Conservation (phyloP, 331 rosid species). For the Acacia concinna region DNA sequence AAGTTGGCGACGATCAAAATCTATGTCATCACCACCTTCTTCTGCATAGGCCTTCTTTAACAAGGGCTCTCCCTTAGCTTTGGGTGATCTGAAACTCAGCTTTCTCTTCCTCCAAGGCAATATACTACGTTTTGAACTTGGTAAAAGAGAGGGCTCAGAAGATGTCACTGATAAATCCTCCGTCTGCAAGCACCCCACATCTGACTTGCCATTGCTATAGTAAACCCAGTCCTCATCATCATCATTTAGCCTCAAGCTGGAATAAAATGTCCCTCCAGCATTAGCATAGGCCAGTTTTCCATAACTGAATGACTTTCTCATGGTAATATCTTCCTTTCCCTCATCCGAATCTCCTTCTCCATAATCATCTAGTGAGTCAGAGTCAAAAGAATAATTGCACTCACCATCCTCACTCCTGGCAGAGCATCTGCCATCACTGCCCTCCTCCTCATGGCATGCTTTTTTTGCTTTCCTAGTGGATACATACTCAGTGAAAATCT, state of each 20-base stretch:
- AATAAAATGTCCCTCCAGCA: constrained; percentile 79
- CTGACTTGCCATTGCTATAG: constrained; percentile 81
- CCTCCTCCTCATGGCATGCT: constrained; percentile 76
- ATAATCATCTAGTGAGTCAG: constrained; percentile 90
- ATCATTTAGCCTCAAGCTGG: constrained; percentile 50
- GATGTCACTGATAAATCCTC: constrained; percentile 64
- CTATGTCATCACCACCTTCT: constrained; percentile 99
- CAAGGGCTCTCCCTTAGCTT: constrained; percentile 94
- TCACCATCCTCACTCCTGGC: constrained; percentile 92
- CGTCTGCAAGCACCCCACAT: constrained; percentile 48
- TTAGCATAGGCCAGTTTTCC: constrained; percentile 90
- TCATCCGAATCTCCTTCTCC: constrained; percentile 91
- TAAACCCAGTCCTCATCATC: constrained; percentile 87
- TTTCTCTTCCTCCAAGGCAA: constrained; percentile 99
- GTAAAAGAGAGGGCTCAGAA: constrained; percentile 56
- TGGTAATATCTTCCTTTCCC: constrained; percentile 69
- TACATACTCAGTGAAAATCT: constrained; percentile 78
- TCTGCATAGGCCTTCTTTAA: constrained; percentile 91
- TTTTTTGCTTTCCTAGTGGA: constrained; percentile 73
- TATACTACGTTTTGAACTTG: constrained; percentile 80
- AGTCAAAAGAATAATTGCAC: constrained; percentile 81
- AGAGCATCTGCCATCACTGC: constrained; percentile 86
- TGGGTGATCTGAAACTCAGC: constrained; percentile 97
- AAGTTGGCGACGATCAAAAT: constrained; percentile 92
- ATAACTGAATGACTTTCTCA: constrained; percentile 95